A percentile compares a stretch with the other conserved stretches of the same genome.
These are phyloP conservation scores for Hanseniaspora jakobsenii DNA, from an alignment of 805 yeast species.

Conservation along the genomic window DNA sequence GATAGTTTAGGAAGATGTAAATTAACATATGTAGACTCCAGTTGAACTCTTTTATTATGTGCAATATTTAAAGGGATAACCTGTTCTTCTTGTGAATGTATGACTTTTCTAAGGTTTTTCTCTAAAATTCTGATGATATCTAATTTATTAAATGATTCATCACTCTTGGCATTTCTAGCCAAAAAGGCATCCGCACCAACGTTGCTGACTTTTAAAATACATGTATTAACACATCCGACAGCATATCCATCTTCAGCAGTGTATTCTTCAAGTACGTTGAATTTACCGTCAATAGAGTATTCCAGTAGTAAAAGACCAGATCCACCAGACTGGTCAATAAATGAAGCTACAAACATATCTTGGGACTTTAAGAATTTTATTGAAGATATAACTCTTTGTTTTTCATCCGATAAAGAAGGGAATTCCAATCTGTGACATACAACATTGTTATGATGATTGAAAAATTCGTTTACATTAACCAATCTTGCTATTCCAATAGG, in stretches of 20 bases:
- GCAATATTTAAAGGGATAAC: constrained; percentile 13
- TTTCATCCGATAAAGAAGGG: background rate
- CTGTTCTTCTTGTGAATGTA: constrained; percentile 14
- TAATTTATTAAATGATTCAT: background rate
- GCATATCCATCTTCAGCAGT: constrained; percentile 2
- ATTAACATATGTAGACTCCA: constrained; percentile 7
- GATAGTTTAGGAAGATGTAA: constrained; percentile 13
- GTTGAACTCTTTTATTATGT: constrained; percentile 8
- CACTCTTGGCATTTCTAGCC: constrained; percentile 10
- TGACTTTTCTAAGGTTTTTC: constrained; percentile 10
- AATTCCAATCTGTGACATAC: constrained; percentile 8
- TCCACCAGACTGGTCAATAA: constrained; percentile 3
- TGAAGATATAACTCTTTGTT: constrained; percentile 9
- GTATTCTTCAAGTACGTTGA: constrained; percentile 11
- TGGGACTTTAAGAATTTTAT: constrained; percentile 9
- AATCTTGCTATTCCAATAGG: constrained; percentile 15
- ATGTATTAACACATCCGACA: constrained; percentile 10
- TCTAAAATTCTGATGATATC: constrained; percentile 4
- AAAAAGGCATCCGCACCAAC: constrained; percentile 15
- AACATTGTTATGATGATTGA: constrained; percentile 5
- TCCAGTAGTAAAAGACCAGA: constrained; percentile 9
- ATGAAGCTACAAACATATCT: constrained; percentile 11
- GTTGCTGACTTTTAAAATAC: constrained; percentile 9
- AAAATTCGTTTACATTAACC: constrained; percentile 9
- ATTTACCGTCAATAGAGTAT: constrained; percentile 5